phyloP scores from a whole-genome alignment of 768 basidiomycete species.

The Mycena chlorophos region DNA sequence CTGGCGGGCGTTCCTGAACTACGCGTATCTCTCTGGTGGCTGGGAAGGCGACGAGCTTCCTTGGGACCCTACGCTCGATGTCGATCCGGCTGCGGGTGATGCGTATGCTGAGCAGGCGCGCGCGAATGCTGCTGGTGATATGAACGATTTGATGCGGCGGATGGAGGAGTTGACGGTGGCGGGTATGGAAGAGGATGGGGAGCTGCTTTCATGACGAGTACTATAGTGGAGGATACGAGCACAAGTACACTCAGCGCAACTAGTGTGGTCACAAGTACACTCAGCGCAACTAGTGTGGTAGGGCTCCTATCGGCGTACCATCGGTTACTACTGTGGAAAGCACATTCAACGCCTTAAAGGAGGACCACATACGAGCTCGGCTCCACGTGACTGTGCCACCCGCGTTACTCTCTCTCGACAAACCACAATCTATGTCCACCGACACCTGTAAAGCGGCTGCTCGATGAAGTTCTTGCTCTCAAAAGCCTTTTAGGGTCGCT shows the following conservation, averaged over 20 bases:
- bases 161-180: constrained; percentile 35
- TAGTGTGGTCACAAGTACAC: too few relatives aligned
- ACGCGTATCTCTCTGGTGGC: constrained; percentile 48
- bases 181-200: constrained; percentile 5
- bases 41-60: constrained; percentile 47
- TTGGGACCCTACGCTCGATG: constrained; percentile 38
- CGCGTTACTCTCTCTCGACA: too few relatives aligned
- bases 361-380: too few relatives aligned
- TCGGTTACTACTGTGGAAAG: too few relatives aligned
- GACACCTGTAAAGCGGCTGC: too few relatives aligned
- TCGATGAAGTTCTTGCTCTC: too few relatives aligned
- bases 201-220: constrained; percentile 17
- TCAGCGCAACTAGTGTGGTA: too few relatives aligned
- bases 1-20: constrained; percentile 64
- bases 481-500: not conserved
- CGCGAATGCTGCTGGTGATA: constrained; percentile 32
- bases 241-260: constrained; percentile 30
- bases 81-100: constrained; percentile 37
- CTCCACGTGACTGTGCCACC: too few relatives aligned
- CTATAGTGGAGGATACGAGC: constrained; percentile 2
- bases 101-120: constrained; percentile 23
- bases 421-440: too few relatives aligned
- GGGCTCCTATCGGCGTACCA: too few relatives aligned
- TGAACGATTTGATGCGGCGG: constrained; percentile 38
- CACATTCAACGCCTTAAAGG: too few relatives aligned